Evolutionary conservation across 805 yeast species (phyloP).

Genomic region (Teunomyces funiuensis): DNA sequence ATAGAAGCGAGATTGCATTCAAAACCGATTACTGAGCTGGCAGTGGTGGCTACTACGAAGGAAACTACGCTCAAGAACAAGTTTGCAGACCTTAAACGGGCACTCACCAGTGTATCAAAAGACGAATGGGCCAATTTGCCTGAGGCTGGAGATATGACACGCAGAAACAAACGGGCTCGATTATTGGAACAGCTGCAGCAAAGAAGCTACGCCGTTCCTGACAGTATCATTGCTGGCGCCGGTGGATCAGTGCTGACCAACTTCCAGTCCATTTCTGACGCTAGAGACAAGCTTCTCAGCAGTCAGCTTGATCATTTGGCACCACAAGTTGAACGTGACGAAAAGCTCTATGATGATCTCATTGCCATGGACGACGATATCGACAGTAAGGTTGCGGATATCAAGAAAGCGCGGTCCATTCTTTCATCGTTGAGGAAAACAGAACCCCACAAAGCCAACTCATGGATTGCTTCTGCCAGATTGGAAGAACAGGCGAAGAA

Average conservation of each 20-base stretch:
- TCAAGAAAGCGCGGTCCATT: conserved; percentile 56
- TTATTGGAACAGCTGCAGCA: conserved; percentile 59
- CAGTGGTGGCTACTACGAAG: conserved; percentile 6
- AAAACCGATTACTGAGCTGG: conserved; percentile 27
- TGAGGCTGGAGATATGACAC: conserved; percentile 85
- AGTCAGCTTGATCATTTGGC: conserved; percentile 47
- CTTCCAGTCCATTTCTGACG: conserved; percentile 57
- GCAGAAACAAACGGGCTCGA: conserved; percentile 71
- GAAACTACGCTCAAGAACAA: conserved; percentile 13
- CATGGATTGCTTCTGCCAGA: conserved; percentile 86
- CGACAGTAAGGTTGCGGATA: conserved; percentile 49
- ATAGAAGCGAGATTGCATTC: conserved; percentile 57
- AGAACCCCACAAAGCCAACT: conserved; percentile 70
- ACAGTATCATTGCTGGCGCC: conserved; percentile 49
- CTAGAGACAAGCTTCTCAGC: conserved; percentile 59
- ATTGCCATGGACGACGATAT: conserved; percentile 4
- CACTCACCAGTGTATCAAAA: conserved; percentile 54
- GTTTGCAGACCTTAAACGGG: conserved; percentile 60
- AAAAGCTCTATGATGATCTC: conserved; percentile 29
- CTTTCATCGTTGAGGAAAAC: conserved; percentile 67
- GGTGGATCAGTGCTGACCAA: conserved; percentile 30
- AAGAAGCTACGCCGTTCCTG: conserved; percentile 83
- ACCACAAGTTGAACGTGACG: conserved; percentile 24
- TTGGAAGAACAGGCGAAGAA: conserved; percentile 68
- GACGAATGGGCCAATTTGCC: conserved; percentile 84